Base-by-base conservation (phyloP, 176 grass and related monocot species). In the Aechmea fasciata region DNA sequence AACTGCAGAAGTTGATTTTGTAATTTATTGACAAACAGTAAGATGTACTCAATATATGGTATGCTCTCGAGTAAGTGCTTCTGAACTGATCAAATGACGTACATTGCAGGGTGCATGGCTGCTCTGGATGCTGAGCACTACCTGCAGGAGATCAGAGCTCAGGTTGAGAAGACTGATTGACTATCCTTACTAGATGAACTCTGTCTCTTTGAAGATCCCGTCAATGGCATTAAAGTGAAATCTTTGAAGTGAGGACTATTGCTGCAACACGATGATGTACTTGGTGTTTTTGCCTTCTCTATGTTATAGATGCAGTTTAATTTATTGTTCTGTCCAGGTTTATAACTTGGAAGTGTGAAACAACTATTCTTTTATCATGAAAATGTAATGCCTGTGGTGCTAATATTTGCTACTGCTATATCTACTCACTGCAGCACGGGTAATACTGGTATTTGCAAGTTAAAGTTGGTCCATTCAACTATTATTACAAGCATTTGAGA, bases 101-200 rank as follows among this genome's bases (percentile, higher is more conserved):
- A 2, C 20, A 24, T 66, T 76, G 54, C 66, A 99, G 95, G 95
- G 52, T 99, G 95, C 80, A 99, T 90, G 95, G 95, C 95, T 14
- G 95, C 95, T 50, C 70, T 94, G 78, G 95, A 99, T 84, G 95
- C 95, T 13, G 95, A 94, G 52, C 95, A 99, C 80, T 94, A 94
- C 66, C 82, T 99, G 64, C 95, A 94, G 69, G 84, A 88, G 75
- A 52, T 94, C 69, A 90, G 87, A 69, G 72, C 87, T 75, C 86
- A 88, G 77, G 82, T 90, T 47, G 87, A 75, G 41, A 88, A 92
- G 79, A 72, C 76, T 3, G 73, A 83, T 88, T 88, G 89, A 91
- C 88, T 77, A 74, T 57, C 64, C 74, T 47, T 75, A 51, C 54
- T 49, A 17, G 52, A 67, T 76, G 61, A 41, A 66, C 41, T 2